These are phyloP conservation scores for Fraxinus greggii DNA, from an alignment of 305 asterid genomes.

Conservation along the genomic window DNA sequence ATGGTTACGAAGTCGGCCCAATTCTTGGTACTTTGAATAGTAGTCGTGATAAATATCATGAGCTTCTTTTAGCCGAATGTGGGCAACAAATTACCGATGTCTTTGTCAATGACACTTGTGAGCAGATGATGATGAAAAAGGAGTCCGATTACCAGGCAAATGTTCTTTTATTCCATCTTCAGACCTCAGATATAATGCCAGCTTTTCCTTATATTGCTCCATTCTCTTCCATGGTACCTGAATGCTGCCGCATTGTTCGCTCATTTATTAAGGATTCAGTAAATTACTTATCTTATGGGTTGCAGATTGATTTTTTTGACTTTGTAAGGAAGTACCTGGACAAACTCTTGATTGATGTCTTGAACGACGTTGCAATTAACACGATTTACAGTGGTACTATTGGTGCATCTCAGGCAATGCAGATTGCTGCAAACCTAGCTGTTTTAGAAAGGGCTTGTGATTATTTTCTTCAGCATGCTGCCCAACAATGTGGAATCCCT, in stretches of 20 bases:
- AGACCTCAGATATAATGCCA: conserved; percentile 90
- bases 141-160: conserved; percentile 89
- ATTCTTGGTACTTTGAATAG: conserved; percentile 75
- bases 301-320: conserved; percentile 76
- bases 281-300: conserved; percentile 75
- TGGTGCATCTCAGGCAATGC: conserved; percentile 92
- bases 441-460: conserved; percentile 89
- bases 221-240: conserved; percentile 89
- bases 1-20: conserved; percentile 76
- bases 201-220: conserved; percentile 96
- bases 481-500: conserved; percentile 92
- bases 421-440: conserved; percentile 85
- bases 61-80: conserved; percentile 80
- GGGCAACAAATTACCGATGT: conserved; percentile 60
- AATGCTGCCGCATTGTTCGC: conserved; percentile 79
- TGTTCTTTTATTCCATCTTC: conserved; percentile 83
- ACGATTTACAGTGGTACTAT: conserved; percentile 58
- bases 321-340: conserved; percentile 74
- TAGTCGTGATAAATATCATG: conserved; percentile 78
- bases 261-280: conserved; percentile 83
- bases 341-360: conserved; percentile 80
- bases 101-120: conserved; percentile 50
- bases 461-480: conserved; percentile 90
- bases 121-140: conserved; percentile 92
- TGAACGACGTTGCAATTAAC: conserved; percentile 69